Percentiles rank a stretch among this genome's conserved stretches.
These are phyloP conservation scores for Epichloe aotearoae DNA, from an alignment of 2,329 filamentous ascomycete genomes.

Conservation along the genomic window DNA sequence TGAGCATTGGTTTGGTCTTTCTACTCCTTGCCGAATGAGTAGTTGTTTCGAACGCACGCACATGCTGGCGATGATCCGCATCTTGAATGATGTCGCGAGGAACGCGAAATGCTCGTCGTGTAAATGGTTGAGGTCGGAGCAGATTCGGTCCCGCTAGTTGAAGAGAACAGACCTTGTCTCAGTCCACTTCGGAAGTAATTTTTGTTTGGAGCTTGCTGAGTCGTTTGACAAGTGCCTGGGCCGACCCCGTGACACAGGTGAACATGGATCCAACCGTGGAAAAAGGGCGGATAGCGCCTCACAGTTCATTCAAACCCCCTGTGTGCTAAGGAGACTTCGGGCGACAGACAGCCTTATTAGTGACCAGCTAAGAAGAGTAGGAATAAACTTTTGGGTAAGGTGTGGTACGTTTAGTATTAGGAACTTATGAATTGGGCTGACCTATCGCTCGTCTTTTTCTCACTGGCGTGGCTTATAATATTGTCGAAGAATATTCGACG, in stretches of 20 bases:
- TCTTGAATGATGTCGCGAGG: too few species aligned
- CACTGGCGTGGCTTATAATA: neutral
- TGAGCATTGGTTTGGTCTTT: neutral
- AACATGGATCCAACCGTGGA: slow-evolving; percentile 2
- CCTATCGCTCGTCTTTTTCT: slow-evolving; percentile 3
- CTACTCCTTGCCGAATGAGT: neutral
- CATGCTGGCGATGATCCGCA: neutral
- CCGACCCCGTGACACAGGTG: slow-evolving; percentile 2
- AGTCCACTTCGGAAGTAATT: neutral
- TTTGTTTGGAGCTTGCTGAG: neutral
- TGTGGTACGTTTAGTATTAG: neutral
- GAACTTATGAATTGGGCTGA: neutral
- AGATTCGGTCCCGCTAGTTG: neutral
- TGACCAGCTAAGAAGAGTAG: neutral
- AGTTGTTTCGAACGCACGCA: neutral
- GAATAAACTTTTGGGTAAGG: neutral
- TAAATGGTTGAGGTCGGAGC: neutral
- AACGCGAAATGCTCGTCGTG: neutral
- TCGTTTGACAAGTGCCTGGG: slow-evolving; percentile 7
- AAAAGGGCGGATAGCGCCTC: neutral
- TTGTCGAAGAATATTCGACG: neutral
- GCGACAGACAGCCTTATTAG: neutral
- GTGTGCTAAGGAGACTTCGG: neutral
- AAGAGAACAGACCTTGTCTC: neutral
- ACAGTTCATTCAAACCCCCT: too few species aligned